phyloP scores from a whole-genome alignment of 2,329 filamentous ascomycete genomes.

The Geosmithia putterillii region DNA sequence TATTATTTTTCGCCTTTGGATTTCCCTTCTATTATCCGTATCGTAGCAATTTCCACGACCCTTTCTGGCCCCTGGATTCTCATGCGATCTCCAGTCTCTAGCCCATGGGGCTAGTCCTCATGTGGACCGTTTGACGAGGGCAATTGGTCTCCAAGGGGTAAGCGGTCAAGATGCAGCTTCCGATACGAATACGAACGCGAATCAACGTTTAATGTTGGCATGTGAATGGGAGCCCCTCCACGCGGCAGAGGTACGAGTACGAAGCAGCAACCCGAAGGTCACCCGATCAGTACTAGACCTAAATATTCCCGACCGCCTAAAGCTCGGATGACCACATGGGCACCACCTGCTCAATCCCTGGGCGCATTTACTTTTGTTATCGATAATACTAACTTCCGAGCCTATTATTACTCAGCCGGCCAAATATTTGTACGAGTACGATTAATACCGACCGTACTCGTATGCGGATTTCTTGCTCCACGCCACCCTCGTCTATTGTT shows the following conservation, averaged over 20 bases:
- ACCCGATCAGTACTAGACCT: too few species aligned
- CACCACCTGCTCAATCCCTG: too few species aligned
- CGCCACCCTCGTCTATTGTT: neutral
- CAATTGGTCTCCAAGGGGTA: neutral
- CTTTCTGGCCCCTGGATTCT: constrained; percentile 2
- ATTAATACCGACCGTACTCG: neutral
- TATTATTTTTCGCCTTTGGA: neutral
- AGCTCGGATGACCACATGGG: neutral
- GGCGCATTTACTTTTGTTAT: neutral
- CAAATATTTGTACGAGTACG: neutral
- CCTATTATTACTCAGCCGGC: neutral
- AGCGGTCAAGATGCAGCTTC: constrained; percentile 3
- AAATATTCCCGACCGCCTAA: neutral
- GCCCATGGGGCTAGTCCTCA: neutral
- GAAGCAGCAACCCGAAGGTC: too few species aligned
- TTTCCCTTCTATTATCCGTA: neutral
- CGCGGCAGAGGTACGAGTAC: neutral
- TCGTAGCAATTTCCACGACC: constrained; percentile 3
- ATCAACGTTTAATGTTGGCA: neutral
- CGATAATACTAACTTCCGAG: neutral
- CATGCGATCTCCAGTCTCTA: constrained; percentile 1
- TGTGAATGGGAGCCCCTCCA: neutral
- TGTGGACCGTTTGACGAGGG: neutral
- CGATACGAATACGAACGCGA: constrained; percentile 10
- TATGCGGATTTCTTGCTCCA: neutral